These are phyloP conservation scores for Hamamelis virginiana DNA, from an alignment of 164 flowering plant species.

Conservation along the genomic window DNA sequence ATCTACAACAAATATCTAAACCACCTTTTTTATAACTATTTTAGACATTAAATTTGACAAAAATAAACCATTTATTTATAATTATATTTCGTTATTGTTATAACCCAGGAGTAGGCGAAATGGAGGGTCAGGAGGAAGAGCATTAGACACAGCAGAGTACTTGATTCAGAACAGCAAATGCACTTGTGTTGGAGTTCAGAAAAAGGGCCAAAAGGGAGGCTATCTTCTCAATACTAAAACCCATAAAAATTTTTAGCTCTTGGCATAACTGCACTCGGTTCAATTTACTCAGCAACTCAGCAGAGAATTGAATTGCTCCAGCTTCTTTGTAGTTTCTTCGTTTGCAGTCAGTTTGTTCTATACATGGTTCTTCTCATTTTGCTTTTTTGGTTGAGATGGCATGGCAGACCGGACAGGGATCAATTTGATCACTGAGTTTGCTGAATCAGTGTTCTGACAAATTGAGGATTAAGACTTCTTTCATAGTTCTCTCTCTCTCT, in stretches of 20 bases:
- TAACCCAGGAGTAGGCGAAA: conserved; percentile 32
- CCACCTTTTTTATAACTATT: too few relatives aligned
- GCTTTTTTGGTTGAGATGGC: too few relatives aligned
- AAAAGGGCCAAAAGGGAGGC: conserved; percentile 68
- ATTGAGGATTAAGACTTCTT: conserved; percentile 2
- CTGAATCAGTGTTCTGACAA: too few relatives aligned
- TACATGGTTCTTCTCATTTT: too few relatives aligned
- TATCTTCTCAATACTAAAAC: conserved; percentile 69
- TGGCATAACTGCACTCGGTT: conserved; percentile 35
- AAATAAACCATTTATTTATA: not conserved
- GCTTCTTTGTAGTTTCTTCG: too few relatives aligned
- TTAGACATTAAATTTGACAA: too few relatives aligned
- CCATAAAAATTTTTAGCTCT: conserved; percentile 69
- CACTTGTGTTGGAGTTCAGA: conserved; percentile 72
- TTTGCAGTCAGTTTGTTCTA: too few relatives aligned
- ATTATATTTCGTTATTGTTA: too few relatives aligned
- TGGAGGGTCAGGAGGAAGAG: conserved; percentile 34
- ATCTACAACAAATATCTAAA: not conserved
- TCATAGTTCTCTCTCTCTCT: not conserved
- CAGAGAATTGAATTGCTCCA: too few relatives aligned
- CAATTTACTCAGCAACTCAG: not conserved
- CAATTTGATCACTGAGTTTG: not conserved
- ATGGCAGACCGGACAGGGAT: not conserved
- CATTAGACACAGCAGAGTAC: conserved; percentile 56
- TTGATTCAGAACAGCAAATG: conserved; percentile 71